These are phyloP conservation scores for Xylaria sp. DNA, from an alignment of 2,329 filamentous ascomycete species.

Conservation along the genomic window DNA sequence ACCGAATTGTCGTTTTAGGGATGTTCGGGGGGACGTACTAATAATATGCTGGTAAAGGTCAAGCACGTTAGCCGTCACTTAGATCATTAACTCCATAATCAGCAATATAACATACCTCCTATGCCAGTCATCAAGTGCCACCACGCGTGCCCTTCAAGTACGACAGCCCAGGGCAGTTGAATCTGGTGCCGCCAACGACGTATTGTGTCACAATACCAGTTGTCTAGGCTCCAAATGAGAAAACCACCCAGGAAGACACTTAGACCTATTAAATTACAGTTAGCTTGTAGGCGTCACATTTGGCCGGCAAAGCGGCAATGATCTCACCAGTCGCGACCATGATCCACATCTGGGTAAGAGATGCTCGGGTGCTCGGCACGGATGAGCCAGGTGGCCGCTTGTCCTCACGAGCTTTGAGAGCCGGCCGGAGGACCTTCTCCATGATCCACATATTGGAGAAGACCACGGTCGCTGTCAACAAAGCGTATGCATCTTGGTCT, in stretches of 20 bases:
- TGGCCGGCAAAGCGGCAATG: background rate
- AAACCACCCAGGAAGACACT: constrained; percentile 79
- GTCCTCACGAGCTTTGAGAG: constrained; percentile 56
- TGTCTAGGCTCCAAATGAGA: constrained; percentile 81
- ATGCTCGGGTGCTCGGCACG: constrained; percentile 44
- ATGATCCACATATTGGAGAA: constrained; percentile 81
- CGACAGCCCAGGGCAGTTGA: constrained; percentile 80
- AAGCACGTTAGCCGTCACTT: constrained; percentile 30
- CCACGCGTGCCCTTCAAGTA: constrained; percentile 63
- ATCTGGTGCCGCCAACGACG: constrained; percentile 72
- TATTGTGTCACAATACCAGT: constrained; percentile 74
- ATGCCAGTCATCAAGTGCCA: constrained; percentile 84
- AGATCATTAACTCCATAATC: background rate
- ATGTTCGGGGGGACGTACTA: constrained; percentile 54
- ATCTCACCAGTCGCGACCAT: constrained; percentile 68
- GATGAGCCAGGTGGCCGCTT: constrained; percentile 56
- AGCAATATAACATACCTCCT: constrained; percentile 54
- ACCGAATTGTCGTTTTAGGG: background rate
- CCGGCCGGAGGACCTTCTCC: constrained; percentile 61
- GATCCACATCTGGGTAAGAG: constrained; percentile 75
- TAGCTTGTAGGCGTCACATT: constrained; percentile 2
- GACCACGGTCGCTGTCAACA: constrained; percentile 76
- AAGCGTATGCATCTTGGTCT: constrained; percentile 68
- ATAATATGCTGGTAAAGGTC: constrained; percentile 69
- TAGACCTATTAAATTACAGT: constrained; percentile 59